Percentiles rank a stretch among this genome's conserved stretches.
Conservation (phyloP, 2,329 filamentous ascomycete genomes). For the Coleophoma eucalyptorum region DNA sequence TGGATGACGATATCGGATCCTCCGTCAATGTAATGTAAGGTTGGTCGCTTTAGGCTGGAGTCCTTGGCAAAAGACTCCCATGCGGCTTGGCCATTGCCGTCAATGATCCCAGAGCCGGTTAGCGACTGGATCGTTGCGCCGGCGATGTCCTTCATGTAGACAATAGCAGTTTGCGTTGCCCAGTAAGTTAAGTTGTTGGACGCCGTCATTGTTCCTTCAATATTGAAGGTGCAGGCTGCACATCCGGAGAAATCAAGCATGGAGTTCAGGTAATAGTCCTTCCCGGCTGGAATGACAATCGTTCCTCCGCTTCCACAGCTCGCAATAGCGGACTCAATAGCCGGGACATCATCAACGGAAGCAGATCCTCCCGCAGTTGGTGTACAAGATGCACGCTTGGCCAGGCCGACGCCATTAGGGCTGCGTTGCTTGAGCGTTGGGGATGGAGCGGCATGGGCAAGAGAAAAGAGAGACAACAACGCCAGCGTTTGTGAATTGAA, state of each 20-base stretch:
- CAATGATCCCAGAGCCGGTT: slow-evolving; percentile 37
- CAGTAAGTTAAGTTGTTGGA: slow-evolving; percentile 35
- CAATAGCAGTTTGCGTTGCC: slow-evolving; percentile 35
- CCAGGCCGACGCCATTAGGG: background rate
- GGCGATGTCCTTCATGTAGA: slow-evolving; percentile 32
- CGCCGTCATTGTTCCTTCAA: slow-evolving; percentile 39
- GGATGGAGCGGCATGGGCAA: background rate
- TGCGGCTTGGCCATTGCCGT: slow-evolving; percentile 41
- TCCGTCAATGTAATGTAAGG: slow-evolving; percentile 35
- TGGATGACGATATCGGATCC: slow-evolving; percentile 32
- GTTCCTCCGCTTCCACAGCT: slow-evolving; percentile 36
- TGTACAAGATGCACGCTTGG: slow-evolving; percentile 18
- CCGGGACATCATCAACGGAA: slow-evolving; percentile 37
- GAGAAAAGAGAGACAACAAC: background rate
- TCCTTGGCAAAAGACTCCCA: slow-evolving; percentile 36
- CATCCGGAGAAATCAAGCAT: slow-evolving; percentile 38
- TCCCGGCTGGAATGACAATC: slow-evolving; percentile 36
- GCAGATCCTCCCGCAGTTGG: slow-evolving; percentile 11
- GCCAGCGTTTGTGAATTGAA: background rate
- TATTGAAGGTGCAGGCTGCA: slow-evolving; percentile 38
- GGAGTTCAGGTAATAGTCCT: slow-evolving; percentile 39
- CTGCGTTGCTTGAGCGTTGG: background rate
- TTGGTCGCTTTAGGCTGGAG: slow-evolving; percentile 34
- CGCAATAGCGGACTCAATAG: slow-evolving; percentile 36
- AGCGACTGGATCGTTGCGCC: slow-evolving; percentile 35